phyloP scores from a whole-genome alignment of 1,284 basidiomycete species.

The Cryptococcus hybrid region DNA sequence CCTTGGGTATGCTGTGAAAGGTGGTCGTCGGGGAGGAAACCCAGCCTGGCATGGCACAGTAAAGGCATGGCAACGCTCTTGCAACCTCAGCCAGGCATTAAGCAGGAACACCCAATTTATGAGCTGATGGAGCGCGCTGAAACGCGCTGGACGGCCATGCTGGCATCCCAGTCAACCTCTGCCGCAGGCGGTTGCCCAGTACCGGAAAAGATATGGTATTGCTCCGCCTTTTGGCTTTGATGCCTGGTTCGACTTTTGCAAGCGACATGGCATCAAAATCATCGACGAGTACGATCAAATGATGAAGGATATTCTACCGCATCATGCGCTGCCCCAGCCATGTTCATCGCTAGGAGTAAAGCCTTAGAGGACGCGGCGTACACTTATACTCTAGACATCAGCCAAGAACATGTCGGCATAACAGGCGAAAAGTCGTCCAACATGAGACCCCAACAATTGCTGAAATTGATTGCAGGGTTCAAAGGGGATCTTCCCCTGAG shows the following conservation, averaged over 20 bases:
- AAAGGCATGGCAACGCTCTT: constrained; percentile 22
- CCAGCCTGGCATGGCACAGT: constrained; percentile 15
- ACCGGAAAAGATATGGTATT: constrained; percentile 56
- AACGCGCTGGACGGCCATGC: constrained; percentile 33
- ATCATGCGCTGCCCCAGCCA: constrained; percentile 43
- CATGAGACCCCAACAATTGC: constrained; percentile 34
- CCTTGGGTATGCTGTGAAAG: constrained; percentile 36
- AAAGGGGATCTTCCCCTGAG: constrained; percentile 32
- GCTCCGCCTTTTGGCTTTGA: constrained; percentile 52
- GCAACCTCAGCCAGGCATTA: not conserved
- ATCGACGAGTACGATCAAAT: constrained; percentile 62
- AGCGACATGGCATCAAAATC: constrained; percentile 68
- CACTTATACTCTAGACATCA: constrained; percentile 42
- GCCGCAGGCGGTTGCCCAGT: constrained; percentile 58
- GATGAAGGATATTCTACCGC: constrained; percentile 45
- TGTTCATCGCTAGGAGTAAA: constrained; percentile 33
- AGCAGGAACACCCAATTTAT: constrained; percentile 44
- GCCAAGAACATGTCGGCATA: constrained; percentile 20
- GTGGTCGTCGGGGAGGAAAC: constrained; percentile 30
- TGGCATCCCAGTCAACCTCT: constrained; percentile 56
- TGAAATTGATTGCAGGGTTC: constrained; percentile 41
- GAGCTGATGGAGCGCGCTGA: constrained; percentile 49
- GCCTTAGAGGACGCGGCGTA: constrained; percentile 27
- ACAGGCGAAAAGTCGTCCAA: constrained; percentile 27
- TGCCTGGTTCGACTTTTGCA: constrained; percentile 59